phyloP scores from a whole-genome alignment of 108 stramenopile genomes.

The Fistulifera pelliculosa region DNA sequence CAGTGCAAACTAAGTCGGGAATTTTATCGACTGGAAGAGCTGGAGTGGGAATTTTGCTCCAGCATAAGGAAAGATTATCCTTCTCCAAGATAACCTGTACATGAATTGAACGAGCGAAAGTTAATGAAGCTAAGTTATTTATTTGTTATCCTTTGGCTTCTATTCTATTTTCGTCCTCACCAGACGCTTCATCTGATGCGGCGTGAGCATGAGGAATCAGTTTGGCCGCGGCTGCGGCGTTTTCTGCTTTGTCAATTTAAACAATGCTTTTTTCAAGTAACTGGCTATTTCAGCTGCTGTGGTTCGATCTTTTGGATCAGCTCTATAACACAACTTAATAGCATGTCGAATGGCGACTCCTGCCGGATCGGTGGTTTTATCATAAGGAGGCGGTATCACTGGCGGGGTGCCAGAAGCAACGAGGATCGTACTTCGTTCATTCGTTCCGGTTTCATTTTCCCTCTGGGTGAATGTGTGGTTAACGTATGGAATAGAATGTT shows the following conservation, averaged over 20 bases:
- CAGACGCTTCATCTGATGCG: slow-evolving; percentile 3
- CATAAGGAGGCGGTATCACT: slow-evolving; percentile 29
- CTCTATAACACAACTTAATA: slow-evolving; percentile 55
- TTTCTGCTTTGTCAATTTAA: background rate
- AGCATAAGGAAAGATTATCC: background rate
- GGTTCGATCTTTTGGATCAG: slow-evolving; percentile 51
- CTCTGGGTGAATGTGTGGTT: slow-evolving; percentile 70
- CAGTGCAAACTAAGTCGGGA: slow-evolving; percentile 64
- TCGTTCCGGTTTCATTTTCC: slow-evolving; percentile 62
- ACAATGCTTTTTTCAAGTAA: slow-evolving; percentile 22
- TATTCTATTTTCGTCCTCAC: background rate
- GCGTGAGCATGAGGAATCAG: background rate
- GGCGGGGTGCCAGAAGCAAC: slow-evolving; percentile 53
- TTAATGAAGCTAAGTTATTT: too few relatives aligned
- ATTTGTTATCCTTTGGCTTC: too few relatives aligned
- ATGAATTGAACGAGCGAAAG: too few relatives aligned
- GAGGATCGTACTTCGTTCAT: slow-evolving; percentile 44
- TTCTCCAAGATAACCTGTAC: too few relatives aligned
- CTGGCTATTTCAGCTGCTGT: slow-evolving; percentile 57
- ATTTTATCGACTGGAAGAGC: slow-evolving; percentile 14
- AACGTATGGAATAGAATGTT: slow-evolving; percentile 59
- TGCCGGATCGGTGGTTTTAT: slow-evolving; percentile 35
- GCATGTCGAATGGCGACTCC: slow-evolving; percentile 47
- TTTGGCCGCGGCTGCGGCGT: background rate
- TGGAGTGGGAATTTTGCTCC: slow-evolving; percentile 6